Conservation (phyloP, 139 green algal species). For the Volvox reticuliferus region DNA sequence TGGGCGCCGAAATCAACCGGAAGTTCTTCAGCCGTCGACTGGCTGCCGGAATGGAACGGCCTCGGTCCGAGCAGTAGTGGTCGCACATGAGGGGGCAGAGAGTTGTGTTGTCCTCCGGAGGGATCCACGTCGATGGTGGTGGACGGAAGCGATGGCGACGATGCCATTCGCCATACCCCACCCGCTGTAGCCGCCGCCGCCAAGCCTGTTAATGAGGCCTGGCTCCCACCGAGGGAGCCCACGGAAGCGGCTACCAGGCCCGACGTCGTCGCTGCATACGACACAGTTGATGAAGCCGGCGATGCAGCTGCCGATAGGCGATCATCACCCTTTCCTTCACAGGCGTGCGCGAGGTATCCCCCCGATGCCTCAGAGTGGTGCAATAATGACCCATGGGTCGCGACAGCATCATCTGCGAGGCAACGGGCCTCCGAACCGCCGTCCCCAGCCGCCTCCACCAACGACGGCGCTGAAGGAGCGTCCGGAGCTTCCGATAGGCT, state of each 20-base stretch:
- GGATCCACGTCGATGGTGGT: not conserved
- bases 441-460: not conserved
- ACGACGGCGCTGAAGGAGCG: not conserved
- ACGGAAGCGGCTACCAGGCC: not conserved
- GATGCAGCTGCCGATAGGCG: not conserved
- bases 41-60: too few species aligned
- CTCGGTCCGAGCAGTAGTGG: too few species aligned
- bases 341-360: not conserved
- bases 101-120: too few species aligned
- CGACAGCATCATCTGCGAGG: not conserved
- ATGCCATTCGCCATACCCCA: not conserved
- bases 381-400: slow-evolving; percentile 1
- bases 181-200: not conserved
- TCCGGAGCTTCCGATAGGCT: not conserved
- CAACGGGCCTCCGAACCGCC: not conserved
- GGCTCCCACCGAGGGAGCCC: not conserved
- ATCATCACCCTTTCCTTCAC: not conserved
- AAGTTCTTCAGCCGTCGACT: too few species aligned
- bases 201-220: not conserved
- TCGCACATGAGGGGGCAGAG: too few species aligned
- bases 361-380: not conserved
- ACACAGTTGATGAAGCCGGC: not conserved
- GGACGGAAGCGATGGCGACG: not conserved
- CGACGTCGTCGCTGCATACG: slow-evolving; percentile 1
- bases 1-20: too few species aligned